phyloP scores from a whole-genome alignment of 2,329 filamentous ascomycete species.

The Colletotrichum plurivorum region DNA sequence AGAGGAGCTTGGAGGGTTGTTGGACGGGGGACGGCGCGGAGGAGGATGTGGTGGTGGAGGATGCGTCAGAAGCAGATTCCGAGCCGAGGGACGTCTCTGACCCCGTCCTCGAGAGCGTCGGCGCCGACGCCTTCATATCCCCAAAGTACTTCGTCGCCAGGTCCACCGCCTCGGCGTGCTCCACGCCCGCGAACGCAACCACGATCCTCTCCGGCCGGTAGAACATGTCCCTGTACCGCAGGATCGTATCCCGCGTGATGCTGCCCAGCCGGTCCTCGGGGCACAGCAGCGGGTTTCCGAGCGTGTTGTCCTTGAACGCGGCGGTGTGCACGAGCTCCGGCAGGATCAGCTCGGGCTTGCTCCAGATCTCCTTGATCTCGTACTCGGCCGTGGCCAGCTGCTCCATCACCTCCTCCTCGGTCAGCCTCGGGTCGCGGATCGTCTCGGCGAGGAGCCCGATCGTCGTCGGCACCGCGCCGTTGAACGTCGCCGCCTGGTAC shows the following conservation, averaged over 20 bases:
- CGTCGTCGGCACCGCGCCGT: constrained; percentile 87
- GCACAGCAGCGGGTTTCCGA: constrained; percentile 93
- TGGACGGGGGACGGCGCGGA: constrained; percentile 52
- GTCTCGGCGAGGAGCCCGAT: constrained; percentile 92
- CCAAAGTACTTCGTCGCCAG: constrained; percentile 91
- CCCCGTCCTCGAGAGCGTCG: constrained; percentile 66
- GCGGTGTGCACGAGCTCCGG: constrained; percentile 96
- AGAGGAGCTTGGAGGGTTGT: constrained; percentile 78
- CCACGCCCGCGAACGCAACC: constrained; percentile 92
- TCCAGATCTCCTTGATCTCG: constrained; percentile 97
- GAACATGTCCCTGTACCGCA: constrained; percentile 85
- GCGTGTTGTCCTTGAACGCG: constrained; percentile 94
- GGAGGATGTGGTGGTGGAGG: constrained; percentile 44
- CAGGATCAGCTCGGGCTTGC: constrained; percentile 94
- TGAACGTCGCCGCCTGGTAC: constrained; percentile 99
- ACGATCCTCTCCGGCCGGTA: constrained; percentile 94
- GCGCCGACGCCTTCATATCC: constrained; percentile 78
- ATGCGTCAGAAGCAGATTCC: constrained; percentile 48
- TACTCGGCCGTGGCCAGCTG: constrained; percentile 94
- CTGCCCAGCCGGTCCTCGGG: constrained; percentile 83
- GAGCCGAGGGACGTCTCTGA: constrained; percentile 70
- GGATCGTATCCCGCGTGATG: constrained; percentile 82
- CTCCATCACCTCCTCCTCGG: constrained; percentile 86
- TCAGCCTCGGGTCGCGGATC: constrained; percentile 87
- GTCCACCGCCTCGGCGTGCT: constrained; percentile 83